Percentiles rank a stretch among this genome's conserved stretches.
Conservation (phyloP, 148 eudicot species). For the Limonium bicolor region DNA sequence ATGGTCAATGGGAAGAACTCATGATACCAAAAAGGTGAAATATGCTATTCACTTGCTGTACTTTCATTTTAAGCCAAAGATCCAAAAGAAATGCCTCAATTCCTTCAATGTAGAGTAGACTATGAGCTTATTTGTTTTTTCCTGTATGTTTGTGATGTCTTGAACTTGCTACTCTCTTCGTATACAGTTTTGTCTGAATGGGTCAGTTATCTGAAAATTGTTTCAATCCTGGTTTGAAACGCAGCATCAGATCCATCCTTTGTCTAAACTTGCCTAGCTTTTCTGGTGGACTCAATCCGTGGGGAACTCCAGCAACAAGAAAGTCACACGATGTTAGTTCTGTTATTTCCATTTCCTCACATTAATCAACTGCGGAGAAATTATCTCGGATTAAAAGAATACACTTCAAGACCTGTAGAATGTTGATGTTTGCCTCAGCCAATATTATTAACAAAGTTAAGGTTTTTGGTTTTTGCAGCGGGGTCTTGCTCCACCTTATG, state of each 20-base stretch:
- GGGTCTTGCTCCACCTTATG: constrained; percentile 36
- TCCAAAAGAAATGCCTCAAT: too few species aligned
- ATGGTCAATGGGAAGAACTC: constrained; percentile 29
- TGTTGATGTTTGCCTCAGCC: too few species aligned
- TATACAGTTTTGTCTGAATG: not conserved
- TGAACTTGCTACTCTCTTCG: too few species aligned
- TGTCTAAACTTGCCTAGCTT: constrained; percentile 50
- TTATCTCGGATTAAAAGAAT: too few species aligned
- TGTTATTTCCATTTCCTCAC: not conserved
- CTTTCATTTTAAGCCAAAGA: too few species aligned
- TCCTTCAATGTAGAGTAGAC: too few species aligned
- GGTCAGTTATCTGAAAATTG: not conserved
- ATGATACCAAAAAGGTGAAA: constrained; percentile 21
- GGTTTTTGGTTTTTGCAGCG: constrained; percentile 15
- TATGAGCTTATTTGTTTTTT: not conserved
- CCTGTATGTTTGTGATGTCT: too few species aligned
- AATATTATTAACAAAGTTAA: too few species aligned
- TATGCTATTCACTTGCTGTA: not conserved
- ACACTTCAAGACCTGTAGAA: too few species aligned
- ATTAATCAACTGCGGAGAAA: too few species aligned
- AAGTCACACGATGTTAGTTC: constrained; percentile 23
- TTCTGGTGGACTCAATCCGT: constrained; percentile 49
- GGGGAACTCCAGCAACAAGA: constrained; percentile 34
- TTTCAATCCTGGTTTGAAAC: not conserved
- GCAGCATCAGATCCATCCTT: constrained; percentile 41